phyloP scores from a whole-genome alignment of 371 early-diverging fungal species.

The Rhizopus arrhizus region DNA sequence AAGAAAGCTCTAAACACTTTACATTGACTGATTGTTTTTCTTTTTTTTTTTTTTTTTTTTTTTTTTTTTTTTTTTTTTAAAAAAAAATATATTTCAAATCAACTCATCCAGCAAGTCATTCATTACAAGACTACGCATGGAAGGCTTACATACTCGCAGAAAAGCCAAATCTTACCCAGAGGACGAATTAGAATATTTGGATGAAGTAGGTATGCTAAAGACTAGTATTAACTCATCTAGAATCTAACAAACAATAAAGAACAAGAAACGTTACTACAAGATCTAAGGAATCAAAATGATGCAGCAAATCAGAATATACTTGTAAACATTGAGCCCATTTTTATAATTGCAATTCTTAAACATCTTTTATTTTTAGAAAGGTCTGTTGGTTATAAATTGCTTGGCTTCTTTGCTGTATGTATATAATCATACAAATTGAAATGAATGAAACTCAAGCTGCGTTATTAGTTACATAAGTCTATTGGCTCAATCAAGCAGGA shows the following conservation, averaged over 20 bases:
- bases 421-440: neutral
- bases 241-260: constrained; percentile 13
- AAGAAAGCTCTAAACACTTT: neutral
- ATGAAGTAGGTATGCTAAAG: constrained; percentile 31
- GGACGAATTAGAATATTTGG: constrained; percentile 33
- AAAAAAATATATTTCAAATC: too few species aligned
- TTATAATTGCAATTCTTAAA: neutral
- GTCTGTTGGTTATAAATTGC: neutral
- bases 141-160: constrained; percentile 3
- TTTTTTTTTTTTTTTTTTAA: neutral
- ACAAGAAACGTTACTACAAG: constrained; percentile 32
- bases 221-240: neutral
- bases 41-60: too few species aligned
- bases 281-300: constrained; percentile 33
- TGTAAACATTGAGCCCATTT: constrained; percentile 8
- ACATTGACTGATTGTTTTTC: too few species aligned
- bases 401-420: constrained; percentile 2
- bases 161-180: constrained; percentile 14
- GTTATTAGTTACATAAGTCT: neutral
- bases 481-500: neutral
- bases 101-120: neutral
- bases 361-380: neutral
- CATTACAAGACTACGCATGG: neutral
- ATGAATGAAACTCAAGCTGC: neutral
- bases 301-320: constrained; percentile 30